phyloP scores from a whole-genome alignment of 2,329 filamentous ascomycete species.

The Neoscytalidium dimidiatum region DNA sequence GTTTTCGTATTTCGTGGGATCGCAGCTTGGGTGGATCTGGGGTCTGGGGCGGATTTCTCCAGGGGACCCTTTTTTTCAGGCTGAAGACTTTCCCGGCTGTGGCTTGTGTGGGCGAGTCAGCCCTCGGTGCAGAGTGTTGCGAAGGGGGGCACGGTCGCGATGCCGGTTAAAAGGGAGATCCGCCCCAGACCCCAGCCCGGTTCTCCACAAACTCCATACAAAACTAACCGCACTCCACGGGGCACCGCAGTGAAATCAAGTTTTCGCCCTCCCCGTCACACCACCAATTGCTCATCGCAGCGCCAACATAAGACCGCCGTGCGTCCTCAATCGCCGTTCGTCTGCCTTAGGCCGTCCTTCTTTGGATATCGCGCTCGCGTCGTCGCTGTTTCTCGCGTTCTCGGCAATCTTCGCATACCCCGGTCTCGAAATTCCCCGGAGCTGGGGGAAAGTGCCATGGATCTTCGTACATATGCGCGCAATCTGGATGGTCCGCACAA shows the following conservation, averaged over 20 bases:
- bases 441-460: conserved; percentile 14
- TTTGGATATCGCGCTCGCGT: neutral
- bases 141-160: neutral
- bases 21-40: neutral
- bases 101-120: conserved; percentile 10
- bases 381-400: neutral
- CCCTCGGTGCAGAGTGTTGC: conserved; percentile 15
- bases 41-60: neutral
- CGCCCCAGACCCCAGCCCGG: conserved; percentile 6
- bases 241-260: neutral
- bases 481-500: neutral
- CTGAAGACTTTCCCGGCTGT: conserved; percentile 4
- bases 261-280: neutral
- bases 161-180: conserved; percentile 3
- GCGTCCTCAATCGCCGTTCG: neutral
- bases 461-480: conserved; percentile 9
- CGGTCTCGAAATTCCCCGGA: neutral
- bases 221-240: conserved; percentile 12
- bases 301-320: neutral
- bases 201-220: conserved; percentile 9
- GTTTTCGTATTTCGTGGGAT: neutral
- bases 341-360: neutral
- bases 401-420: conserved; percentile 5
- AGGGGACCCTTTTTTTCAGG: neutral
- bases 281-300: neutral